phyloP scores from a whole-genome alignment of 2,329 filamentous ascomycete species.

The Pyricularia grisea region DNA sequence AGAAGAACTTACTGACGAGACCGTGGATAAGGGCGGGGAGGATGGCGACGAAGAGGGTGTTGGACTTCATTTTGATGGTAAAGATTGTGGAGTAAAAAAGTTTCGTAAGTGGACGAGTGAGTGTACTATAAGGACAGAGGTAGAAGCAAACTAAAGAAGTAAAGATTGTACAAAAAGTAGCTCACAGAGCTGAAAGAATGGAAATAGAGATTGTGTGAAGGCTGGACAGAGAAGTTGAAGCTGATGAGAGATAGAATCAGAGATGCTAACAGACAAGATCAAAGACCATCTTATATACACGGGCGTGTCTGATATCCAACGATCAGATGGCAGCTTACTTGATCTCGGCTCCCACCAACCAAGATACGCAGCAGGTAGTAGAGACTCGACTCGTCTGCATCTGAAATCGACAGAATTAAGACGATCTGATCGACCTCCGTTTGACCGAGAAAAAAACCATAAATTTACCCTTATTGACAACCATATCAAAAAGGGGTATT shows the following conservation, averaged over 20 bases:
- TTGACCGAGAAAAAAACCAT: not conserved
- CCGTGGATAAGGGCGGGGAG: not conserved
- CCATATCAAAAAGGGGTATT: not conserved
- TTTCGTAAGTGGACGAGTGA: not conserved
- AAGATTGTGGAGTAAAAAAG: not conserved
- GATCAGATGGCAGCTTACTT: not conserved
- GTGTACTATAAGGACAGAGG: not conserved
- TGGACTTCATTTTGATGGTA: not conserved
- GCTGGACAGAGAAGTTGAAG: not conserved
- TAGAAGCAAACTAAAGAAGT: too few relatives aligned
- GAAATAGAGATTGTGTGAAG: not conserved
- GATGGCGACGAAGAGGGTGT: not conserved
- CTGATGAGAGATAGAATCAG: not conserved
- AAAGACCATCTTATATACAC: not conserved
- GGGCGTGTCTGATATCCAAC: not conserved
- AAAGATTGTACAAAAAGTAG: not conserved
- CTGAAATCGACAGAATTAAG: not conserved
- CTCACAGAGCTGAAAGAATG: slow-evolving; percentile 1
- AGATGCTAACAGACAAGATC: not conserved
- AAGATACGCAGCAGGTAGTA: too few relatives aligned
- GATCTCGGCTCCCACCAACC: not conserved
- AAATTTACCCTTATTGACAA: not conserved
- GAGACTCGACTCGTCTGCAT: not conserved
- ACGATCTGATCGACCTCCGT: not conserved
- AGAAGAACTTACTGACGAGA: not conserved